A percentile compares a stretch with the other conserved stretches of the same genome.
Evolutionary conservation across 2,329 filamentous ascomycete genomes (phyloP).

Genomic region (Pestalotiopsis sp.): DNA sequence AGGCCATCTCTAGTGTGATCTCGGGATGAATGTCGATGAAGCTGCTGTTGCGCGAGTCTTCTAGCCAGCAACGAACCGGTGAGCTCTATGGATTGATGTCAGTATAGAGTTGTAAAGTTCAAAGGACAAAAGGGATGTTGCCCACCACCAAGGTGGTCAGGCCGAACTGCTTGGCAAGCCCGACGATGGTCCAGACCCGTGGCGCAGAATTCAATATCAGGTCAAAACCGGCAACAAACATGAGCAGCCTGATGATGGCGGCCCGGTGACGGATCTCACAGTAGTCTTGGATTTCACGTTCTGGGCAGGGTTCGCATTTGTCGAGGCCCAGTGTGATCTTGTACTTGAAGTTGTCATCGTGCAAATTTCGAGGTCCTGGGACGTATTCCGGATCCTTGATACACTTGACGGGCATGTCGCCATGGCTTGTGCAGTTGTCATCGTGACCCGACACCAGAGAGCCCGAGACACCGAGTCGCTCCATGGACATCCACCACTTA

Average conservation of each 20-base stretch:
- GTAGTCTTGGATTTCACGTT: constrained; percentile 56
- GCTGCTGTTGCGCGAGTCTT: constrained; percentile 52
- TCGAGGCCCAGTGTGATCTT: constrained; percentile 21
- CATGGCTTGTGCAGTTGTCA: constrained; percentile 35
- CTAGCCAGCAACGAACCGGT: constrained; percentile 61
- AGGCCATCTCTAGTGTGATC: constrained; percentile 59
- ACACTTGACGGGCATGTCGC: constrained; percentile 20
- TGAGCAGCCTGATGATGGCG: constrained; percentile 64
- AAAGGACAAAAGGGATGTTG: neutral
- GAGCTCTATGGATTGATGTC: constrained; percentile 38
- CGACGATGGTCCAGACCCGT: constrained; percentile 69
- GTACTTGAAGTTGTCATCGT: neutral
- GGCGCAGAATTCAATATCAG: constrained; percentile 65
- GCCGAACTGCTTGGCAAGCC: constrained; percentile 62
- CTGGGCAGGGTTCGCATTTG: constrained; percentile 16
- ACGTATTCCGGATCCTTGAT: neutral
- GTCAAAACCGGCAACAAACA: constrained; percentile 56
- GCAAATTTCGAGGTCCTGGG: constrained; percentile 9
- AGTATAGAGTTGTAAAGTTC: neutral
- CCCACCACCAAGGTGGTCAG: constrained; percentile 47
- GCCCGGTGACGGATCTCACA: constrained; percentile 65
- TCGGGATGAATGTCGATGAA: constrained; percentile 69
- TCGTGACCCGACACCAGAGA: constrained; percentile 51
- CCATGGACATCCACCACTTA: constrained; percentile 52
- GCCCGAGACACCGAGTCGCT: constrained; percentile 38